Base-by-base conservation (phyloP, 352 stramenopile genomes). In the Albugo laibachii region DNA sequence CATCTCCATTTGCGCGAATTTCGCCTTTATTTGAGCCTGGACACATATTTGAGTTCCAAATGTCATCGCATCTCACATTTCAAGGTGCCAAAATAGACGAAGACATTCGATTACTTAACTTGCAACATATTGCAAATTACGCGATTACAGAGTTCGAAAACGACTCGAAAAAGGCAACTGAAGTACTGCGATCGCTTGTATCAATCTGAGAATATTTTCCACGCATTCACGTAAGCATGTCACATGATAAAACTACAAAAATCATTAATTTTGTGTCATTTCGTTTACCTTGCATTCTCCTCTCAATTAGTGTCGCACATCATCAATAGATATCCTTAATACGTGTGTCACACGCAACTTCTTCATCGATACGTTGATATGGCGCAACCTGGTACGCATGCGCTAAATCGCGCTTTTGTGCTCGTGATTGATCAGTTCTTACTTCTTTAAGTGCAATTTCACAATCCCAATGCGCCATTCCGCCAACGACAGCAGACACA, bases 1-100 rank as follows among this genome's bases (percentile, higher is more conserved):
- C 71, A 31, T 57, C 66, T 16, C 73, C 73, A 0, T 86, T 89
- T 42, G 61, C 60, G 14, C 24, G 24, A n/a, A 77, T 70, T 24
- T 58, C 66, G 19, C 70, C 73, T 1, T 86, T 89, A 40, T 59
- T 59, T 15, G 71, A 83, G 18, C 48, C 87, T 19, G 62, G 62
- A 13, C 37, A 57, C 14, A 52, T 66, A 49, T 56, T 89, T 27
- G 63, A 72, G 24, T 81, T 85, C 52, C 64, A 73, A 49, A 70
- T 83, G 59, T 67, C 66, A 11, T 85, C 74, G 13, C 77, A 84
- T 65, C 48, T 89, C 44, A 83, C 74, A 13, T 89, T 89, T 34
- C 61, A 78, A n/a, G 66, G 80, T 31, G 74, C 64, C 36, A 76
- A 76, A 57, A 83, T 89, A 46, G 50, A 57, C 4, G 77, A 89